Conservation (phyloP, 257 asterid species). For the Solanum chilense region DNA sequence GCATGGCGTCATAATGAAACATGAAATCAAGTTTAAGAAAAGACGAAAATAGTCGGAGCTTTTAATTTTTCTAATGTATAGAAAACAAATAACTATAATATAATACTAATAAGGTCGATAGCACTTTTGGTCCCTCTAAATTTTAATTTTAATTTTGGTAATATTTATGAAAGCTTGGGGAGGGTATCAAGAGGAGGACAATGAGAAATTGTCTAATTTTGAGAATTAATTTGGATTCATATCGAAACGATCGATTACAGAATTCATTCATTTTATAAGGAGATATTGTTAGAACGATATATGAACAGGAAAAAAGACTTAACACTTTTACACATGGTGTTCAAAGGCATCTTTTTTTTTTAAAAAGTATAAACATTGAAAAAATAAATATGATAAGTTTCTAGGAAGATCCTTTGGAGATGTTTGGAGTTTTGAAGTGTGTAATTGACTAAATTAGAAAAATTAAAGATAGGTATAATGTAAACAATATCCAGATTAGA, state of each 20-base stretch:
- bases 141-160: background rate
- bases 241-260: rapidly evolving
- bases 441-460: background rate
- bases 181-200: background rate
- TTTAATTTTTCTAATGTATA: background rate
- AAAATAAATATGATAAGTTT: background rate
- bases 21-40: background rate
- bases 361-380: background rate
- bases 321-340: background rate
- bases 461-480: background rate
- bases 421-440: background rate
- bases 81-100: background rate
- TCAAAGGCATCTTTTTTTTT: no score
- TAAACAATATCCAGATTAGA: background rate
- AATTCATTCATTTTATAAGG: background rate
- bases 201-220: background rate
- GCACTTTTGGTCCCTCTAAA: background rate
- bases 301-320: rapidly evolving
- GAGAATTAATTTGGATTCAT: background rate
- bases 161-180: background rate
- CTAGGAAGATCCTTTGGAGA: background rate
- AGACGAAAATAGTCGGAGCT: background rate
- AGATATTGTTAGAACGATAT: background rate
- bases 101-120: background rate
- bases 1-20: background rate